Evolutionary conservation across 2,329 filamentous ascomycete species (phyloP).

Genomic region (Diaporthe australafricana): DNA sequence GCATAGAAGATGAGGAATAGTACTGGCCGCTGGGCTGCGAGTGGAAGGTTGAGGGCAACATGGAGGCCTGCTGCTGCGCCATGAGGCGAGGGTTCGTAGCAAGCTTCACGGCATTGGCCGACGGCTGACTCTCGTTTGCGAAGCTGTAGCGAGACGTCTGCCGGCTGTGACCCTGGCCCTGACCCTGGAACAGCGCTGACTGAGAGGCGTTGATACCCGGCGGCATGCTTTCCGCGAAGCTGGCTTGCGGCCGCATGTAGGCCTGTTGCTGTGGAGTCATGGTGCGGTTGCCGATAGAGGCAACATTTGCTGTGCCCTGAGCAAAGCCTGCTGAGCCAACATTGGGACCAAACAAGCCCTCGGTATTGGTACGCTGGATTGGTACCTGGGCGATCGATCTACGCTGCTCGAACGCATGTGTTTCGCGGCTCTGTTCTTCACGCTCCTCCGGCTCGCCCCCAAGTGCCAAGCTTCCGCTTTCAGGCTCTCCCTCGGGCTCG

Average conservation of each 20-base stretch:
- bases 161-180: slow-evolving; percentile 76
- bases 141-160: slow-evolving; percentile 92
- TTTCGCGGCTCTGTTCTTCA: slow-evolving; percentile 68
- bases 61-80: slow-evolving; percentile 82
- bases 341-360: slow-evolving; percentile 66
- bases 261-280: slow-evolving; percentile 86
- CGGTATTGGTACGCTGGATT: slow-evolving; percentile 72
- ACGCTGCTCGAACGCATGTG: slow-evolving; percentile 65
- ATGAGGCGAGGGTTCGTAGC: slow-evolving; percentile 83
- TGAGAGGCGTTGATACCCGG: slow-evolving; percentile 66
- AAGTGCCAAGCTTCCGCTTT: slow-evolving; percentile 86
- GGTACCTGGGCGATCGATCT: slow-evolving; percentile 80
- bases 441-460: slow-evolving; percentile 93
- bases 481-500: slow-evolving; percentile 77
- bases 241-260: slow-evolving; percentile 71
- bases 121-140: slow-evolving; percentile 77
- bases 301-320: slow-evolving; percentile 62
- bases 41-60: slow-evolving; percentile 79
- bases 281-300: slow-evolving; percentile 74
- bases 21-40: slow-evolving; percentile 75
- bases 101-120: slow-evolving; percentile 76
- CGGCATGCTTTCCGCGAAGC: slow-evolving; percentile 71
- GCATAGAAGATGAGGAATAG: slow-evolving; percentile 81
- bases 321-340: slow-evolving; percentile 62
- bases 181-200: slow-evolving; percentile 61